A percentile compares a stretch with the other conserved stretches of the same genome.
phyloP scores from a whole-genome alignment of 1,284 basidiomycete genomes.

The Ceratorhiza oryzae-sativae region DNA sequence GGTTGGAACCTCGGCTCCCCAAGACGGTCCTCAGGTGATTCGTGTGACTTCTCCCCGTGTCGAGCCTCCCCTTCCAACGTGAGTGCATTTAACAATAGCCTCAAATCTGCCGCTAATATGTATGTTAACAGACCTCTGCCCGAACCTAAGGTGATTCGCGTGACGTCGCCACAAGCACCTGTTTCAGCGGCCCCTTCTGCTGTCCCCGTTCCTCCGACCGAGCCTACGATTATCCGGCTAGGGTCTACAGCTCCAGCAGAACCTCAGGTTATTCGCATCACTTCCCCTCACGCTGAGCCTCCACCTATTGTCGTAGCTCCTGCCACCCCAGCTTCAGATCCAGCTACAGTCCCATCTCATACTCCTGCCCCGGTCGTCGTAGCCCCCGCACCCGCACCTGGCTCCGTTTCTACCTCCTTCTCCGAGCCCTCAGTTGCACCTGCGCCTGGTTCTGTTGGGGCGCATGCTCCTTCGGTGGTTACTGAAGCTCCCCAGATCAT shows the following conservation, averaged over 20 bases:
- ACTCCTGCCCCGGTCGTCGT: background rate
- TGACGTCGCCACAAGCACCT: conserved; percentile 3
- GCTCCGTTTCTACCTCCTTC: conserved; percentile 10
- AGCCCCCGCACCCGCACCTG: conserved; percentile 23
- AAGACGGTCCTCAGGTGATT: conserved; percentile 30
- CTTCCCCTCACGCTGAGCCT: conserved; percentile 15
- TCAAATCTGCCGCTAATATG: background rate
- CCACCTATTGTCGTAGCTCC: conserved; percentile 27
- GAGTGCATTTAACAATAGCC: background rate
- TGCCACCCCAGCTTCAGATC: conserved; percentile 4
- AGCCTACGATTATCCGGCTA: conserved; percentile 39
- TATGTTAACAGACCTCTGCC: background rate
- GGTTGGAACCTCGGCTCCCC: background rate
- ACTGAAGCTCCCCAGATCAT: conserved; percentile 4
- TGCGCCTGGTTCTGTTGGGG: conserved; percentile 5
- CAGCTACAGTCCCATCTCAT: background rate
- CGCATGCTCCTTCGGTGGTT: background rate
- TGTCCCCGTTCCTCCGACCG: background rate
- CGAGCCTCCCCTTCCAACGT: background rate
- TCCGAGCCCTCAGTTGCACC: background rate
- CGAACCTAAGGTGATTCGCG: conserved; percentile 21
- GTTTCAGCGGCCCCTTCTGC: background rate
- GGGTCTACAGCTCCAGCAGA: conserved; percentile 19
- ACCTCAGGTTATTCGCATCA: conserved; percentile 39
- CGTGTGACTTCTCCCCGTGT: conserved; percentile 19